Base-by-base conservation (phyloP, 148 eudicot genomes). In the Spergularia marina region DNA sequence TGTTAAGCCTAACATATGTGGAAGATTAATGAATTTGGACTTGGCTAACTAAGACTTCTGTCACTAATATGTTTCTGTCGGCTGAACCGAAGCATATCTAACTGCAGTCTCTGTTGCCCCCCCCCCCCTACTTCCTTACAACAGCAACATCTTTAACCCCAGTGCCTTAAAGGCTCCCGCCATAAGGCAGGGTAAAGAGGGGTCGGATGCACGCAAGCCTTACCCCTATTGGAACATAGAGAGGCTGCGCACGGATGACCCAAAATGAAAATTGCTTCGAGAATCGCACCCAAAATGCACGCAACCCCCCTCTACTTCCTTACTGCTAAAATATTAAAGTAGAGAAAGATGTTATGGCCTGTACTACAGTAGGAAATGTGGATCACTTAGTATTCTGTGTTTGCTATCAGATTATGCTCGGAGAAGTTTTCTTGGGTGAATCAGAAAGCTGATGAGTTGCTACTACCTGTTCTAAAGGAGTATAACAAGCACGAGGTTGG, bases 371-470 rank as follows among this genome's bases (percentile, higher is more conserved):
- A 25, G 47, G 7, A 41, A 30, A 53, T 12, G 62, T 63, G 44
- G 49, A 53, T 49, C 59, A 67, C 57, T 25, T 68, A 53, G 23
- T 10, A 51, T 49, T 7, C 65, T 80, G 49, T 74, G 16, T 72
- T 68, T 71, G 75, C 63, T 12, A 73, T 76, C 88, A 94, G 98
- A 83, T 81, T 92, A 78, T 91, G 98, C 75, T 89, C 89, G 87
- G 98, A 94, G 77, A 94, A 90, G 85, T 89, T 94, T 82, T 89
- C 90, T 21, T 94, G 98, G 98, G 78, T 79, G 60, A 77, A 76
- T 69, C 91, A 88, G 74, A 94, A 92, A 87, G 91, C 97, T 39
- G 97, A 94, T 80, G 97, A 94, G 76, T 76, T 92, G 87, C 94
- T 94, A 66, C 74, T 83, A 41, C 98, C 98, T 59, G 98, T 94